Evolutionary conservation across 75 land plant species (phyloP).

Genomic region (Azolla pinnata): DNA sequence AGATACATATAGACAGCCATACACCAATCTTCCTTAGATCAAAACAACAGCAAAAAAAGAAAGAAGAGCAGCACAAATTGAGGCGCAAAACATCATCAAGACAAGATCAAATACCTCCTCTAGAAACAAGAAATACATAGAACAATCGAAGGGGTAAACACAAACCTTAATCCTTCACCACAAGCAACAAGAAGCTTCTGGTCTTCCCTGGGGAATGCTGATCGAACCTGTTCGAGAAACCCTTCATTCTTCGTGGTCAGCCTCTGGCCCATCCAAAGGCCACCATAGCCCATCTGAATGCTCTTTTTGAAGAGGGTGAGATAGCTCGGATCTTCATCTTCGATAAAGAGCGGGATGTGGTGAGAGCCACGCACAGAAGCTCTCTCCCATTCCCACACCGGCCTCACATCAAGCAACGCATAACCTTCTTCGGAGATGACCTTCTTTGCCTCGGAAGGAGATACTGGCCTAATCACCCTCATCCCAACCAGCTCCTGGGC

Average conservation of each 20-base stretch:
- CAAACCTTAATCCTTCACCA: slow-evolving; percentile 79
- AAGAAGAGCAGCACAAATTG: too few species aligned
- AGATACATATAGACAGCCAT: too few species aligned
- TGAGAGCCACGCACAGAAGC: slow-evolving; percentile 51
- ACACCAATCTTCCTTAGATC: too few species aligned
- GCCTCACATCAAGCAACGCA: slow-evolving; percentile 54
- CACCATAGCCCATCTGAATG: slow-evolving; percentile 81
- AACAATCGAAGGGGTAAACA: too few species aligned
- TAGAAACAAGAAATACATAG: too few species aligned
- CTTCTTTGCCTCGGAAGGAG: slow-evolving; percentile 16
- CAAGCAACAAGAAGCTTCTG: slow-evolving; percentile 65
- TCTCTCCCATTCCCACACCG: slow-evolving; percentile 66
- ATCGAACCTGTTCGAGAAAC: slow-evolving; percentile 43
- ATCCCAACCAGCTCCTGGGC: slow-evolving; percentile 21
- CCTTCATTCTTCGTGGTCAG: slow-evolving; percentile 45
- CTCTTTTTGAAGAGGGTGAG: slow-evolving; percentile 60
- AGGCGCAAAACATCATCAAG: too few species aligned
- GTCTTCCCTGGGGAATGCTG: slow-evolving; percentile 33
- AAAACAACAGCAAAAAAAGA: too few species aligned
- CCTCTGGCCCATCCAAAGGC: slow-evolving; percentile 74
- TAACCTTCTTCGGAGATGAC: slow-evolving; percentile 27
- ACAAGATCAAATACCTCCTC: too few species aligned
- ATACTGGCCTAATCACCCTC: slow-evolving; percentile 7
- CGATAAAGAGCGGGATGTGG: slow-evolving; percentile 69
- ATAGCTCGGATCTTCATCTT: slow-evolving; percentile 39